Conservation (phyloP, 768 basidiomycete species). For the Auricularia sp. region DNA sequence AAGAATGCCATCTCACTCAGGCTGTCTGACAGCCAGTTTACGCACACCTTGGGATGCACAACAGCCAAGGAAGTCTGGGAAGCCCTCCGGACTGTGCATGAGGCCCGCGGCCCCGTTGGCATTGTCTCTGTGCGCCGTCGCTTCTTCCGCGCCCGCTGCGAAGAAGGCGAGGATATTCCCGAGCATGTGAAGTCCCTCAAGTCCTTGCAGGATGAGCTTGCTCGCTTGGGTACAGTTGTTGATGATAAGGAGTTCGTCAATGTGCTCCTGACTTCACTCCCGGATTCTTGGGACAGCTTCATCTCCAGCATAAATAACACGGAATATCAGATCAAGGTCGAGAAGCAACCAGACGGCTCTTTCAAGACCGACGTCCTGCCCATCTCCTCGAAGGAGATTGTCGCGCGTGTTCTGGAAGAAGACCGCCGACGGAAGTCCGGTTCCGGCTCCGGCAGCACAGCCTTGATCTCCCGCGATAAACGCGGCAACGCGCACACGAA, state of each 20-base stretch:
- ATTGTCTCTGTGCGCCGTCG: conserved; percentile 18
- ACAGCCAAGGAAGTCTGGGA: conserved; percentile 21
- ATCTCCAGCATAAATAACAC: conserved; percentile 15
- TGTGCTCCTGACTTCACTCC: conserved; percentile 23
- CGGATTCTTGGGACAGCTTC: conserved; percentile 25
- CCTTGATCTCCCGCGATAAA: not conserved
- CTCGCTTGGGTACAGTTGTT: conserved; percentile 15
- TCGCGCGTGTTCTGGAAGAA: conserved; percentile 10
- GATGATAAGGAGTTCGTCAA: conserved; percentile 21
- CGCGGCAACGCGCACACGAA: not conserved
- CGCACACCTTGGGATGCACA: conserved; percentile 17
- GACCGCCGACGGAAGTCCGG: not conserved
- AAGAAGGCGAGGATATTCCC: conserved; percentile 22
- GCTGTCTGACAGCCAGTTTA: conserved; percentile 19
- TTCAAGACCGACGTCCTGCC: not conserved
- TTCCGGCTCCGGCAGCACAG: not conserved
- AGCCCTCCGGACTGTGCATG: conserved; percentile 15
- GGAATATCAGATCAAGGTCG: conserved; percentile 2
- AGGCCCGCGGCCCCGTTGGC: conserved; percentile 15
- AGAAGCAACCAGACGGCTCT: no score
- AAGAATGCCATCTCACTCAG: conserved; percentile 21
- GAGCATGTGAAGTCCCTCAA: conserved; percentile 22
- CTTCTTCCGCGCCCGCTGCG: conserved; percentile 17
- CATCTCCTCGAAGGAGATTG: conserved; percentile 2
- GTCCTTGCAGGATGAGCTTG: conserved; percentile 15